phyloP scores from a whole-genome alignment of 2,329 filamentous ascomycete genomes.

The Microdochium bolleyi region DNA sequence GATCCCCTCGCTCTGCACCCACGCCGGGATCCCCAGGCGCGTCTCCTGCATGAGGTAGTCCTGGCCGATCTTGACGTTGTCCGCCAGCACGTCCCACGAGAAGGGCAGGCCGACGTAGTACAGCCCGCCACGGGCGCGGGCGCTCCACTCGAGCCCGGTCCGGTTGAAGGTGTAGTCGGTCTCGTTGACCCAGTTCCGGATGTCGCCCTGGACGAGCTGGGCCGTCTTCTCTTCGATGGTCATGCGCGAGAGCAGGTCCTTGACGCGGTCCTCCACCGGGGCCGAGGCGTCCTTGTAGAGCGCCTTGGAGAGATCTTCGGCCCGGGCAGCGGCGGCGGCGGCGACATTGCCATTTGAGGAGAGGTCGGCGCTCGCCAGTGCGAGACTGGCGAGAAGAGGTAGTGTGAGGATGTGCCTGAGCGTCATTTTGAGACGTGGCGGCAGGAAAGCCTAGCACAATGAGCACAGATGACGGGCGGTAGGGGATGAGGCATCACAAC shows the following conservation, averaged over 20 bases:
- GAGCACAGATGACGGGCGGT: no score
- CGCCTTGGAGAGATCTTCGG: constrained; percentile 14
- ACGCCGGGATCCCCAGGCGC: constrained; percentile 61
- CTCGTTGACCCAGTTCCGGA: constrained; percentile 67
- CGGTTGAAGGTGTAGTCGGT: constrained; percentile 59
- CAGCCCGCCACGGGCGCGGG: constrained; percentile 56
- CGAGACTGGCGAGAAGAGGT: background rate
- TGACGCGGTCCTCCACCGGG: constrained; percentile 54
- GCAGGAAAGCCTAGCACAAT: background rate
- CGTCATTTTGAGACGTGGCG: background rate
- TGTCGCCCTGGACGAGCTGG: constrained; percentile 62
- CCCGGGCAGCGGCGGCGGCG: background rate
- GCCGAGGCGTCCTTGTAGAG: constrained; percentile 58
- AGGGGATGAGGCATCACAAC: no score
- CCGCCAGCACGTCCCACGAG: constrained; percentile 52
- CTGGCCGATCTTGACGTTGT: constrained; percentile 56
- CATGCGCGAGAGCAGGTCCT: constrained; percentile 64
- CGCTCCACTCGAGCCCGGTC: constrained; percentile 58
- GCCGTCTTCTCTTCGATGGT: constrained; percentile 66
- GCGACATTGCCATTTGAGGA: background rate
- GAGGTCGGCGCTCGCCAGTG: background rate
- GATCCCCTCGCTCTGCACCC: constrained; percentile 68
- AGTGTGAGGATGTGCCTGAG: background rate
- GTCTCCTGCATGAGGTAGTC: constrained; percentile 62
- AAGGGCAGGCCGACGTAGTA: constrained; percentile 67